These are phyloP conservation scores for Grosmannia clavigera DNA, from an alignment of 2,329 filamentous ascomycete genomes.

Conservation along the genomic window DNA sequence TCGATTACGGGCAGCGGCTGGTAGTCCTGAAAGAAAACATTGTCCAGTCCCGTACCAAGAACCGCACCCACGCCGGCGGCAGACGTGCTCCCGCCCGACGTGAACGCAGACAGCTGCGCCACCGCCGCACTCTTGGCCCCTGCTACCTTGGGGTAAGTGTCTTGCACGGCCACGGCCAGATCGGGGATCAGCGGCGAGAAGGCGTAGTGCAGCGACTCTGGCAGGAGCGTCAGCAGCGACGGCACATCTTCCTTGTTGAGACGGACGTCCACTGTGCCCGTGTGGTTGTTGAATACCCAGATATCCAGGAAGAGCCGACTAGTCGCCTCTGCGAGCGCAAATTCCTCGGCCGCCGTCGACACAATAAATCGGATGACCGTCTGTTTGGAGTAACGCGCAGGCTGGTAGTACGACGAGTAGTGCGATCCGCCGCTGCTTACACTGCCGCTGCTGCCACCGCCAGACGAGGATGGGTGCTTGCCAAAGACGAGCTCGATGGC, in stretches of 20 bases:
- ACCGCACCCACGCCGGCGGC: constrained; percentile 20
- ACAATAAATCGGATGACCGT: constrained; percentile 86
- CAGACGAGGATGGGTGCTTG: constrained; percentile 20
- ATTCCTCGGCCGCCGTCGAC: constrained; percentile 53
- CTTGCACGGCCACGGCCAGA: constrained; percentile 62
- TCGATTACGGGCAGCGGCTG: constrained; percentile 62
- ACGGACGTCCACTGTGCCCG: constrained; percentile 61
- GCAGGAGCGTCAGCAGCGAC: constrained; percentile 68
- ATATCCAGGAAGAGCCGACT: constrained; percentile 74
- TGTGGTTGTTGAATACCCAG: constrained; percentile 73
- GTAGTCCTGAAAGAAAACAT: constrained; percentile 86
- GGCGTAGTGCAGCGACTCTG: constrained; percentile 55
- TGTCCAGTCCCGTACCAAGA: constrained; percentile 32
- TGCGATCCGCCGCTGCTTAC: constrained; percentile 3
- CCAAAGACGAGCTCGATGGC: constrained; percentile 39
- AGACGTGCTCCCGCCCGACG: constrained; percentile 15
- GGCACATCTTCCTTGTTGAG: constrained; percentile 64
- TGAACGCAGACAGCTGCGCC: background rate
- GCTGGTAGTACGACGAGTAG: constrained; percentile 15
- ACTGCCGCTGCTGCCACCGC: background rate
- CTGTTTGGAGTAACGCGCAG: constrained; percentile 54
- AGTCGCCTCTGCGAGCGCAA: constrained; percentile 58
- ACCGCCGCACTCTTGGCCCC: background rate
- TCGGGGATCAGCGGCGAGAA: constrained; percentile 71
- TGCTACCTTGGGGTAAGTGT: constrained; percentile 49